A percentile compares a stretch with the other conserved stretches of the same genome.
Evolutionary conservation across 345 rosid species (phyloP).

Genomic region (Citrus australasica): DNA sequence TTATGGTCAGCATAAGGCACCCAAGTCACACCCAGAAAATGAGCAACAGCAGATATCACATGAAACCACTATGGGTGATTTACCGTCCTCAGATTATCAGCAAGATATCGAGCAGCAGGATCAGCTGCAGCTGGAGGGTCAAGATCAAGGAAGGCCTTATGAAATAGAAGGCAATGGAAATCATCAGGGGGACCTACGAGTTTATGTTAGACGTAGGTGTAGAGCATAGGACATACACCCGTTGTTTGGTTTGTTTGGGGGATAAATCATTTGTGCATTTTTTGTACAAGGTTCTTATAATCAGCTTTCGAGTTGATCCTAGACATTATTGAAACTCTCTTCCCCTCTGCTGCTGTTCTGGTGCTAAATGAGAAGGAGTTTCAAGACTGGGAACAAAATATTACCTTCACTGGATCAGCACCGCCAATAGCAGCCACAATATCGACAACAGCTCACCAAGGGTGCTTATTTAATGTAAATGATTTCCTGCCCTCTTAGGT

Average conservation of each 20-base stretch:
- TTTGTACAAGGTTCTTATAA: background rate
- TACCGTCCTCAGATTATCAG: background rate
- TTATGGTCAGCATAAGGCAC: background rate
- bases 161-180: background rate
- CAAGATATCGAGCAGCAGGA: background rate
- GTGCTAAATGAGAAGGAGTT: background rate
- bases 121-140: background rate
- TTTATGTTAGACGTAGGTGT: background rate
- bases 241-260: background rate
- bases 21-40: background rate
- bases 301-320: background rate
- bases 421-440: background rate
- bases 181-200: background rate
- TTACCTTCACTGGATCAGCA: background rate
- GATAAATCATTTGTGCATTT: background rate
- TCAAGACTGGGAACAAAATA: background rate
- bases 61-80: background rate
- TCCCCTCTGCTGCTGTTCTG: background rate
- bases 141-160: slow-evolving; percentile 5
- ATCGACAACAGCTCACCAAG: too few relatives aligned
- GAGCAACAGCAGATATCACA: background rate
- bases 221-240: background rate
- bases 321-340: background rate
- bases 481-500: too few relatives aligned
- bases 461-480: too few relatives aligned